These are phyloP conservation scores for Phalaenopsis aphrodite DNA, from an alignment of 106 monocot genomes.

Conservation along the genomic window DNA sequence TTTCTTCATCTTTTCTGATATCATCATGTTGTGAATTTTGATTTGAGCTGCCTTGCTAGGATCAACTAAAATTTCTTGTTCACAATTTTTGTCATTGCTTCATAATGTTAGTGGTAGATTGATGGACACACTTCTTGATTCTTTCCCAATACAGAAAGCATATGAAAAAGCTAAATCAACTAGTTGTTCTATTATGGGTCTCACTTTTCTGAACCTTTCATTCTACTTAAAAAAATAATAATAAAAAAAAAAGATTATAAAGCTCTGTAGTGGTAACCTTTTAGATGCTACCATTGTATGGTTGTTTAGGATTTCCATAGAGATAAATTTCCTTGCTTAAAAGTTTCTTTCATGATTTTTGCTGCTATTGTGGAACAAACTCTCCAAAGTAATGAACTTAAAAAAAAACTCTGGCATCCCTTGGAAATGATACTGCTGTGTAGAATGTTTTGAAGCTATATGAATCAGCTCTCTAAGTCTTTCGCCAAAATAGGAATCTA, in stretches of 20 bases:
- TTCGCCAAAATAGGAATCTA: conserved; percentile 34
- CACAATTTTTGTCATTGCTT: too few species aligned
- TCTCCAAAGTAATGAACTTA: conserved; percentile 49
- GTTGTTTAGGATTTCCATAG: conserved; percentile 40
- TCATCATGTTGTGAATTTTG: too few species aligned
- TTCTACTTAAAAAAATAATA: conserved; percentile 46
- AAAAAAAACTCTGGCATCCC: conserved; percentile 46
- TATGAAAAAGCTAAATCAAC: conserved; percentile 45
- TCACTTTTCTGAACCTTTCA: conserved; percentile 48
- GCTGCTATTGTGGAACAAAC: conserved; percentile 33
- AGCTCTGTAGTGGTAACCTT: conserved; percentile 44
- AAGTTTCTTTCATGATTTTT: conserved; percentile 26
- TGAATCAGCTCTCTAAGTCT: conserved; percentile 52
- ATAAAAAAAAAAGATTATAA: conserved; percentile 32
- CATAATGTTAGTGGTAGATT: too few species aligned
- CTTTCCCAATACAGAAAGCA: conserved; percentile 12
- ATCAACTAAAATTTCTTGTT: too few species aligned
- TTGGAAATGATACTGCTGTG: conserved; percentile 39
- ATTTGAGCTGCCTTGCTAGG: too few species aligned
- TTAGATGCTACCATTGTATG: conserved; percentile 37
- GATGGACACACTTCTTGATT: too few species aligned
- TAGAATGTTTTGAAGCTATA: conserved; percentile 53
- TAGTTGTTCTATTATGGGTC: conserved; percentile 35
- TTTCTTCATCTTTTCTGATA: too few species aligned
- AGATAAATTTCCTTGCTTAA: conserved; percentile 37